These are phyloP conservation scores for Zasmidium angulare DNA, from an alignment of 2,329 filamentous ascomycete genomes.

Conservation along the genomic window DNA sequence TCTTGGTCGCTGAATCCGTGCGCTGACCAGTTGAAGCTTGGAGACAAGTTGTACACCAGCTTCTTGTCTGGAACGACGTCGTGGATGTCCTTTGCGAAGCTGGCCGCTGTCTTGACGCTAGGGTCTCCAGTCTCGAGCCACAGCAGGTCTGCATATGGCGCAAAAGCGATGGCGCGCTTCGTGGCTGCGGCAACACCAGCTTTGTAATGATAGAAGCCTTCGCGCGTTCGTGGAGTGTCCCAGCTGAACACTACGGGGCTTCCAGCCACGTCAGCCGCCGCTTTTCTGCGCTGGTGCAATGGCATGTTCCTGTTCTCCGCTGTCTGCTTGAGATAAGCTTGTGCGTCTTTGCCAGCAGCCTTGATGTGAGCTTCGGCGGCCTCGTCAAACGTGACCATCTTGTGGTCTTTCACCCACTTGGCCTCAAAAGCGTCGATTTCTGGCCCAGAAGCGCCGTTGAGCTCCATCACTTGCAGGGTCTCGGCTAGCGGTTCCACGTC, in stretches of 20 bases:
- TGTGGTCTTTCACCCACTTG: constrained; percentile 81
- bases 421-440: constrained; percentile 88
- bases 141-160: constrained; percentile 87
- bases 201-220: constrained; percentile 90
- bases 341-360: constrained; percentile 29
- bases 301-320: constrained; percentile 69
- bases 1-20: constrained; percentile 84
- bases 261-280: constrained; percentile 68
- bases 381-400: constrained; percentile 88
- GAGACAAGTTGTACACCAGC: constrained; percentile 93
- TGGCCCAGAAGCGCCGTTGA: constrained; percentile 68
- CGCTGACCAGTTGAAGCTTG: constrained; percentile 98
- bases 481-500: constrained; percentile 81
- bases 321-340: constrained; percentile 28
- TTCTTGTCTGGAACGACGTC: constrained; percentile 72
- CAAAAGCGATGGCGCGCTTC: constrained; percentile 89
- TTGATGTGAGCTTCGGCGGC: constrained; percentile 48
- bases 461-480: constrained; percentile 86
- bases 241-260: constrained; percentile 78
- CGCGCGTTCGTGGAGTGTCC: constrained; percentile 87
- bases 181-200: constrained; percentile 83
- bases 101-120: constrained; percentile 71
- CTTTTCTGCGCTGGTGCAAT: constrained; percentile 70
- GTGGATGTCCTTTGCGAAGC: constrained; percentile 76
- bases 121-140: constrained; percentile 97